Base-by-base conservation (phyloP, 2,329 filamentous ascomycete species). In the Xylariaceae sp. region DNA sequence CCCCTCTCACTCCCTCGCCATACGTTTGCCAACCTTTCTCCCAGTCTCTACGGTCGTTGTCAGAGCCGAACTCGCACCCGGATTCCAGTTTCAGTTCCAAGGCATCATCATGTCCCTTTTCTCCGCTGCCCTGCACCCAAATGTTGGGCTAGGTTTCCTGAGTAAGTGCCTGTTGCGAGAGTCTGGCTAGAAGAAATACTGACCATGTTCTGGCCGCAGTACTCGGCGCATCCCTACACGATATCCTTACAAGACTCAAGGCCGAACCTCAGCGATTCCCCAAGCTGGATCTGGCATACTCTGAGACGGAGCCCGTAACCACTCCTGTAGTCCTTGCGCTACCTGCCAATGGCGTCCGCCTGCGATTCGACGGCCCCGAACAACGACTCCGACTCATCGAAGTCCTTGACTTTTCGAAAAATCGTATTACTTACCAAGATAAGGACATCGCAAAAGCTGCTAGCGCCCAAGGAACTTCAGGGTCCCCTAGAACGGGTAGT, bases 291-390 rank as follows among this genome's bases (percentile, higher is more conserved):
- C 76, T 96, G 32, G 79, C 85, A 42, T 95, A 94, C 72, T 90
- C 90, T 26, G 79, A 85, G n/a, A 75, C 81, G 15, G 75, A 84
- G 12, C 92, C 94, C 3, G 79, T 96, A 32, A 78, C 78, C 30
- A 82, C 89, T 26, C 89, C 91, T 0, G 81, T 96, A 16, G 76
- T 89, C 41, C 72, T 97, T 51, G 79, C 79, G 16, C 81, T 99
- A 3, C 88, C 92, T 1, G 80, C 83, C 3, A 99, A 97, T 72
- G 94, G 94, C 26, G 71, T 99, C 29, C 87, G 92, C 12, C 75
- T 99, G 49, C 89, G 89, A 40, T 99, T 99, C 67, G 94, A 99
- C 68, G 94, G 92, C 0, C 85, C 89, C 3, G 92, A 97, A 65
- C 94, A 99, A 71, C 84, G 92, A 34, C 76, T 99, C 40, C 88